phyloP scores from a whole-genome alignment of 495 filamentous ascomycete species.

The Hypoxylon fuscum region DNA sequence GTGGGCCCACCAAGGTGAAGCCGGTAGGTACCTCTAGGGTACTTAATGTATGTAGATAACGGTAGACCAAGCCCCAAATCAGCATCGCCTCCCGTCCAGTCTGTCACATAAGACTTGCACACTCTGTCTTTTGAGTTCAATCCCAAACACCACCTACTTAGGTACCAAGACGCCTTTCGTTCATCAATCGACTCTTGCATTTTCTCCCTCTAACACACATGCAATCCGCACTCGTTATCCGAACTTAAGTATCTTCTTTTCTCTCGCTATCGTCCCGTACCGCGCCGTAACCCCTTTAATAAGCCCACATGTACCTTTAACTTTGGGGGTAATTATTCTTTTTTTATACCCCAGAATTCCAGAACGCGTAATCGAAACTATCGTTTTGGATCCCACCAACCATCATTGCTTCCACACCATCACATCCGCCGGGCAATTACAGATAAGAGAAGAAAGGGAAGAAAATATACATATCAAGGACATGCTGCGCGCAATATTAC shows the following conservation, averaged over 20 bases:
- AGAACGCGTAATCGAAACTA: conserved; percentile 43
- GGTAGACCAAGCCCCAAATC: too few species aligned
- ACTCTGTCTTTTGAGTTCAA: conserved; percentile 26
- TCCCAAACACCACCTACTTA: not conserved
- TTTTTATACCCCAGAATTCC: conserved; percentile 2
- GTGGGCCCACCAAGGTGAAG: too few species aligned
- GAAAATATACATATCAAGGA: conserved; percentile 10
- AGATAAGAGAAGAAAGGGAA: conserved; percentile 3
- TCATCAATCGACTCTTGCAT: conserved; percentile 8
- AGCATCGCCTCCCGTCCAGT: conserved; percentile 20
- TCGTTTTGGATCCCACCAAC: conserved; percentile 27
- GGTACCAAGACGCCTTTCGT: conserved; percentile 29
- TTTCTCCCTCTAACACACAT: not conserved
- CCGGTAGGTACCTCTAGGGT: conserved; percentile 9
- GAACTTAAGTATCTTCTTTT: conserved; percentile 19
- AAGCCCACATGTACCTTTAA: too few species aligned
- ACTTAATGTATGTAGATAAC: conserved; percentile 16
- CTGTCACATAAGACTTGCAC: too few species aligned
- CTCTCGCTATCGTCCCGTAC: conserved; percentile 11
- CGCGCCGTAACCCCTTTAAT: conserved; percentile 18
- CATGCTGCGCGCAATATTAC: conserved; percentile 35
- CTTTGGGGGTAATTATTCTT: conserved; percentile 21
- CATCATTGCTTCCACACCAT: conserved; percentile 23
- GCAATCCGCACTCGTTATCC: conserved; percentile 10
- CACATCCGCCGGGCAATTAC: not conserved